Evolutionary conservation across 768 basidiomycete genomes (phyloP).

Genomic region (Xerocomus potaroensis): DNA sequence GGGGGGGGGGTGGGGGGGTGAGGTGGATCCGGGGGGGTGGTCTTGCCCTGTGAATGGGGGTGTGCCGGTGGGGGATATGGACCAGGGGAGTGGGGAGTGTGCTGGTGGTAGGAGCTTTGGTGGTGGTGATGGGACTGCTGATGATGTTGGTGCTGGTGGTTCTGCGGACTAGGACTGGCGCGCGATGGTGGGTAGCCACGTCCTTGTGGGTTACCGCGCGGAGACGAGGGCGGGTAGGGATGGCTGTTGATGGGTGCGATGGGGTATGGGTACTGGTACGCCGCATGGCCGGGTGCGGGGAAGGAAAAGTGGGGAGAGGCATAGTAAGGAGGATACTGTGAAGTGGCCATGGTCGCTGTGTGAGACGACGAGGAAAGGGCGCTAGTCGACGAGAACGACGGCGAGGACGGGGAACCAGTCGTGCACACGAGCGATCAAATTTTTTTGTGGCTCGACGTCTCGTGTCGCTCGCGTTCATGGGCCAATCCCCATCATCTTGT

Average conservation of each 20-base stretch:
- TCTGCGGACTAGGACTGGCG: conserved; percentile 36
- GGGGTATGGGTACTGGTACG: conserved; percentile 37
- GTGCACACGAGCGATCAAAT: conserved; percentile 11
- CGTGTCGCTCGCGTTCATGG: background rate
- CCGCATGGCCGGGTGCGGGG: conserved; percentile 21
- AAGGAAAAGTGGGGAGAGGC: conserved; percentile 33
- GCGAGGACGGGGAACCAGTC: background rate
- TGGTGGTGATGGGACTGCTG: too few species aligned
- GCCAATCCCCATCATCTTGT: conserved; percentile 2
- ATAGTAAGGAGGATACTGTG: conserved; percentile 28
- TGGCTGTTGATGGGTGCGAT: conserved; percentile 40
- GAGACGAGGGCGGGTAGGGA: conserved; percentile 36
- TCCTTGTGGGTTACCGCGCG: conserved; percentile 32
- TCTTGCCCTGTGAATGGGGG: conserved; percentile 32
- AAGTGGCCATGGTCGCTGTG: conserved; percentile 19
- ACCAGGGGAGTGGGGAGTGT: conserved; percentile 27
- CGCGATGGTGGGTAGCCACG: conserved; percentile 36
- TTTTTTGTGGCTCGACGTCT: conserved; percentile 11
- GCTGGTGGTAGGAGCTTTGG: conserved; percentile 27
- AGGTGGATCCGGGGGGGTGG: conserved; percentile 35
- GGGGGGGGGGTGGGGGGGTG: conserved; percentile 21
- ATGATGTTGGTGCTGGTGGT: conserved; percentile 34
- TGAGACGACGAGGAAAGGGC: background rate
- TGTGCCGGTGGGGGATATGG: conserved; percentile 19
- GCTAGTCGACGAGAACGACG: conserved; percentile 7